phyloP scores from a whole-genome alignment of 2,329 filamentous ascomycete species.

The Xylariaceae sp. region DNA sequence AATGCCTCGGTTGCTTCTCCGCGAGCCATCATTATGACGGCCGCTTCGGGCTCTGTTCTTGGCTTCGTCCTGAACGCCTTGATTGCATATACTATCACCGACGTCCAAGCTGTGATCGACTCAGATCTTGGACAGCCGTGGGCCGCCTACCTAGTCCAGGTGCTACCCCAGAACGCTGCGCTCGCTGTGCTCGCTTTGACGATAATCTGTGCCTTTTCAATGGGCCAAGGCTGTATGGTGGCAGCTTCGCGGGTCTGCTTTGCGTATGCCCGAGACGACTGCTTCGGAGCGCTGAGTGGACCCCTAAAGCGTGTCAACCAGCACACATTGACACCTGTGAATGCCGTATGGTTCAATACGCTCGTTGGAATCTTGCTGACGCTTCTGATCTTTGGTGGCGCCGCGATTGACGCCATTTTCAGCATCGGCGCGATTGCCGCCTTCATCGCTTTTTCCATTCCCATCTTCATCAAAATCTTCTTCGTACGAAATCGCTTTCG shows the following conservation, averaged over 20 bases:
- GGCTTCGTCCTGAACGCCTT: slow-evolving; percentile 79
- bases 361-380: slow-evolving; percentile 64
- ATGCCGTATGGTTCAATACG: slow-evolving; percentile 73
- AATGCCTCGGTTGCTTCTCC: slow-evolving; percentile 75
- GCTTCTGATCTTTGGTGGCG: slow-evolving; percentile 68
- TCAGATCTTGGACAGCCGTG: slow-evolving; percentile 72
- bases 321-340: slow-evolving; percentile 69
- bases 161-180: slow-evolving; percentile 65
- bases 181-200: slow-evolving; percentile 69
- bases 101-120: slow-evolving; percentile 64
- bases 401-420: slow-evolving; percentile 72
- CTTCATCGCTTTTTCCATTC: slow-evolving; percentile 66
- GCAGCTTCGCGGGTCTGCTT: slow-evolving; percentile 70
- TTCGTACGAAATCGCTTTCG: slow-evolving; percentile 69
- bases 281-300: slow-evolving; percentile 64
- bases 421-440: slow-evolving; percentile 73
- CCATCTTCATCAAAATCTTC: slow-evolving; percentile 64
- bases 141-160: slow-evolving; percentile 72
- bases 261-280: slow-evolving; percentile 75
- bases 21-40: slow-evolving; percentile 74
- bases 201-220: slow-evolving; percentile 72
- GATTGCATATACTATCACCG: slow-evolving; percentile 73
- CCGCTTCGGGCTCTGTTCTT: slow-evolving; percentile 67
- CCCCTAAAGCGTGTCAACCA: slow-evolving; percentile 67
- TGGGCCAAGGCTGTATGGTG: slow-evolving; percentile 78